Percentiles rank a stretch among this genome's conserved stretches.
These are phyloP conservation scores for Oryza glaberrima DNA, from an alignment of 176 grass and related monocot species.

Conservation along the genomic window DNA sequence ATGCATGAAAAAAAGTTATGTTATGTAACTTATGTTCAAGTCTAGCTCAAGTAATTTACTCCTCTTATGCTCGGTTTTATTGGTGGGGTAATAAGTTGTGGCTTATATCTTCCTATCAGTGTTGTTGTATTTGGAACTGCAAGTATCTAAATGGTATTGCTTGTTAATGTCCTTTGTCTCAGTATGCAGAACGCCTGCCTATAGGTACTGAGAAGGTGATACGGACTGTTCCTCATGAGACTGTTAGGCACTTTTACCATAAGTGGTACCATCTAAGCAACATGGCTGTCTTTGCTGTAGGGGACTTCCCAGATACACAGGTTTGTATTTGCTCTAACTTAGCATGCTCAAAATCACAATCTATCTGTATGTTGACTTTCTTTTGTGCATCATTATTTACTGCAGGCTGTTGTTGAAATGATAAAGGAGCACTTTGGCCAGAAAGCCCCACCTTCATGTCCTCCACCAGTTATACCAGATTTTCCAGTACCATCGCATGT, in stretches of 20 bases:
- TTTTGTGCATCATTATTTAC: constrained; percentile 26
- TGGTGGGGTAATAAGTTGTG: background rate
- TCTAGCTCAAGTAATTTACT: constrained; percentile 5
- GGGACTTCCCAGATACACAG: constrained; percentile 87
- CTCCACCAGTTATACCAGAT: constrained; percentile 72
- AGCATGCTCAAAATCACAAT: constrained; percentile 32
- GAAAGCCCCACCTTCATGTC: constrained; percentile 57
- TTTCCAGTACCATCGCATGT: constrained; percentile 83
- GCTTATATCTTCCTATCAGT: constrained; percentile 6
- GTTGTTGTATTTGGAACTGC: background rate
- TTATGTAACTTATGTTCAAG: background rate
- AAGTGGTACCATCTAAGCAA: constrained; percentile 99
- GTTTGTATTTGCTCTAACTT: constrained; percentile 48
- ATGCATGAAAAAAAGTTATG: background rate
- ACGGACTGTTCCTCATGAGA: constrained; percentile 78
- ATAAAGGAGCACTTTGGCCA: constrained; percentile 94
- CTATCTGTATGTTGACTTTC: constrained; percentile 37
- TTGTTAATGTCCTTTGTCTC: constrained; percentile 43
- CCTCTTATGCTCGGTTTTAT: background rate
- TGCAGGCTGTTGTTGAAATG: constrained; percentile 85
- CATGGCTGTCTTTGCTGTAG: constrained; percentile 95
- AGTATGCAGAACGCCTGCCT: constrained; percentile 96
- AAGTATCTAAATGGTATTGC: constrained; percentile 37
- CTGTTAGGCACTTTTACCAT: constrained; percentile 75
- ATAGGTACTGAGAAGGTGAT: constrained; percentile 97